Conservation (phyloP, 139 green algal species). For the Mesostigma viride region DNA sequence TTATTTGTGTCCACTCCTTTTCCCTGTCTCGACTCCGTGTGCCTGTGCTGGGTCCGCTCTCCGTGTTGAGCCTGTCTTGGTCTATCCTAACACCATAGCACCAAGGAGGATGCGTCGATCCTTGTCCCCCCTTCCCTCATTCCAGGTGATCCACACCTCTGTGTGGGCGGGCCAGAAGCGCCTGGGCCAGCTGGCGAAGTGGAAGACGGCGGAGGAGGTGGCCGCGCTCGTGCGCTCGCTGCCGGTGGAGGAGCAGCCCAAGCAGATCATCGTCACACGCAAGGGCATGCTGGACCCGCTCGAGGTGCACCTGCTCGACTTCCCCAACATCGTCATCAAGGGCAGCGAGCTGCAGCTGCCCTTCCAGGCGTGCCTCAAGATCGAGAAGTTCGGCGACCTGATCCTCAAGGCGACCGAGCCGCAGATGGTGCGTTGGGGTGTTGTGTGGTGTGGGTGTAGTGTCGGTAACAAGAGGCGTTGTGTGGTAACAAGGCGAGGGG, state of each 20-base stretch:
- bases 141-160: constrained; percentile 93
- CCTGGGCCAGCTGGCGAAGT: constrained; percentile 95
- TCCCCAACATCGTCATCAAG: constrained; percentile 99
- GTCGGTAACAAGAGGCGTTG: no score
- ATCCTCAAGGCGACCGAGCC: constrained; percentile 66
- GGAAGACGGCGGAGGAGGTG: constrained; percentile 99
- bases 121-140: no score
- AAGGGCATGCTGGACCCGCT: constrained; percentile 99
- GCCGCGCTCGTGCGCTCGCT: constrained; percentile 87
- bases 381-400: constrained; percentile 81
- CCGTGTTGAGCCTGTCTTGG: no score
- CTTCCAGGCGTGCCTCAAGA: constrained; percentile 95
- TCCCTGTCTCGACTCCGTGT: no score
- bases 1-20: no score
- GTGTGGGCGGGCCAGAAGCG: constrained; percentile 99
- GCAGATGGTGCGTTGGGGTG: constrained; percentile 99
- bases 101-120: no score
- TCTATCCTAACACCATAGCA: no score
- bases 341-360: constrained; percentile 96
- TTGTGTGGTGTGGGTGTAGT: no score
- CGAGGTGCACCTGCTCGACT: constrained; percentile 97
- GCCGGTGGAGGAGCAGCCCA: constrained; percentile 97
- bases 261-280: constrained; percentile 97
- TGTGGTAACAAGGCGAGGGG: no score
- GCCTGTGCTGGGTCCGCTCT: no score